Evolutionary conservation across 768 basidiomycete species (phyloP), one percentile per base, ranked within the genome.

Genomic region (Collybia sp.): DNA sequence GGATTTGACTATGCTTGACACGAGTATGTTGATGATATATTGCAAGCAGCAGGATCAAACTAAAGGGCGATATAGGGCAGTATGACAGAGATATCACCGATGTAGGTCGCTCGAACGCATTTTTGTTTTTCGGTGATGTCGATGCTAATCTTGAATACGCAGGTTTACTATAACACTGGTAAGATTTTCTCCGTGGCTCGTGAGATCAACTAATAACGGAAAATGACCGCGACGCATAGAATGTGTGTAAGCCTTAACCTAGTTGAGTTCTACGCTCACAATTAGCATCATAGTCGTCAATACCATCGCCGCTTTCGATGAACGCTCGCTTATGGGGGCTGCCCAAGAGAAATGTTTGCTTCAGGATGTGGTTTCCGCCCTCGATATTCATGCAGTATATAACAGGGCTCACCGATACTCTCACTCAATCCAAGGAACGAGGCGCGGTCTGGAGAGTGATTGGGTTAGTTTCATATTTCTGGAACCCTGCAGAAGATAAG

Each of bases 1-100:
- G 52, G 79, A 80, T 54, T 57, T 81, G 53, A 74, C 77, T 9
- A 78, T 83, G 77, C 66, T 83, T 13, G 80, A 83, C 55, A 82
- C 80, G 16, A 73, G 80, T 77, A 46, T 49, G 67, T 30, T 8
- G 25, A 25, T 25, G 9, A 16, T 31, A n/a, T 16, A 30, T 37
- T 19, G 12, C 12, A 6, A 38, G 12, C 12, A 6, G 31, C 13
- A 25, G 15, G 20, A 11, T 19, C 16, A 5, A 8, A 25, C 17
- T 33, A 5, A 6, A 31, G 2, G 19, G 19, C 1, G 15, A n/a
- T 43, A 5, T 35, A 70, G 73, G 75, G 2, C 69, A 79, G 50
- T 81, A 82, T 54, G 73, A 80, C 48, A 65, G 79, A 42, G 75
- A 78, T 53, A 55, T 80, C n/a, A 80, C 77, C 12, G 78, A 80